Conservation (phyloP, 768 basidiomycete species). For the Suillus subaureus region DNA sequence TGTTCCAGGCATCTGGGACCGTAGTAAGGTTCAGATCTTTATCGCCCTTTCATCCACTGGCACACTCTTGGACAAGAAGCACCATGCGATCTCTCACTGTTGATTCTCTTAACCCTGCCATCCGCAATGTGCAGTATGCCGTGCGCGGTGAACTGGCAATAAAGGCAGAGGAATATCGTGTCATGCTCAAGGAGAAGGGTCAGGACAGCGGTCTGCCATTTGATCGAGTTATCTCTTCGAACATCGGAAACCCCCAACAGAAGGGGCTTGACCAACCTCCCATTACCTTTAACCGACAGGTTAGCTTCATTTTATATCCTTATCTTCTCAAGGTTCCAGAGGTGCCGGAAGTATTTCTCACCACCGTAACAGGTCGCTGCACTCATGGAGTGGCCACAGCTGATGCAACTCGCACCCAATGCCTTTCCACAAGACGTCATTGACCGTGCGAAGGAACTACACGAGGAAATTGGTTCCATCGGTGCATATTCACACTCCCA, state of each 20-base stretch:
- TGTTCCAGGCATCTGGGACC: slow-evolving; percentile 1
- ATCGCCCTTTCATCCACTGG: slow-evolving; percentile 9
- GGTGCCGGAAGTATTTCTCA: slow-evolving; percentile 13
- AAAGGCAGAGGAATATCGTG: slow-evolving; percentile 84
- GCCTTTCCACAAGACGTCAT: slow-evolving; percentile 88
- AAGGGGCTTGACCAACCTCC: slow-evolving; percentile 91
- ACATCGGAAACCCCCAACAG: slow-evolving; percentile 99
- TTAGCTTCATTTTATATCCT: slow-evolving; percentile 33
- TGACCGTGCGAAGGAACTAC: slow-evolving; percentile 79
- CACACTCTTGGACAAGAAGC: slow-evolving; percentile 11
- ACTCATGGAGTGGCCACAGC: slow-evolving; percentile 87
- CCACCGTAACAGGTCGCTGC: slow-evolving; percentile 68
- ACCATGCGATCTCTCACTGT: slow-evolving; percentile 62
- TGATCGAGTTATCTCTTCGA: slow-evolving; percentile 86
- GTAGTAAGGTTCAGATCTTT: slow-evolving; percentile 1
- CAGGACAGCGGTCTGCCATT: slow-evolving; percentile 69
- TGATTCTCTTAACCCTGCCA: slow-evolving; percentile 78
- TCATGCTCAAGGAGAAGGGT: slow-evolving; percentile 58
- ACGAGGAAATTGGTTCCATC: slow-evolving; percentile 83
- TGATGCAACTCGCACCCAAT: slow-evolving; percentile 73
- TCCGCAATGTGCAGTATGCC: slow-evolving; percentile 91
- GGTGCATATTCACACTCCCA: slow-evolving; percentile 97
- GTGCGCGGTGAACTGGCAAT: slow-evolving; percentile 97
- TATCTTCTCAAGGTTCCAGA: background rate
- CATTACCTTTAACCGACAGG: slow-evolving; percentile 92